These are phyloP conservation scores for Microsporum audouinii DNA, from an alignment of 2,329 filamentous ascomycete species.

Conservation along the genomic window DNA sequence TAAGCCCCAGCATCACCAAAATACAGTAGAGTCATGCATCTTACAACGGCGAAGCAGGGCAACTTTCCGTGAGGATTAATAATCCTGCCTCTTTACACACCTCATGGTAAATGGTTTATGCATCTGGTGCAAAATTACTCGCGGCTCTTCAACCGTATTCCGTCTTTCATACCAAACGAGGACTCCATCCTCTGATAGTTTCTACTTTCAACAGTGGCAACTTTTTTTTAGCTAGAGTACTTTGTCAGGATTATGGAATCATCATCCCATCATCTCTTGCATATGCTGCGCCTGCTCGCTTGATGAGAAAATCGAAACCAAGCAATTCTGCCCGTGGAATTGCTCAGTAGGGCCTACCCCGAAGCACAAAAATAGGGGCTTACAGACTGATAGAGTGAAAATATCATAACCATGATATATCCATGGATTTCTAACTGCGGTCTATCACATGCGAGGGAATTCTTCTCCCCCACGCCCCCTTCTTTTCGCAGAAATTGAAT, in stretches of 20 bases:
- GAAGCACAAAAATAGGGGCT: constrained; percentile 11
- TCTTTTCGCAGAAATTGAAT: too few relatives aligned
- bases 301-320: neutral
- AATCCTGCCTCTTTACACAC: neutral
- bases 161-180: neutral
- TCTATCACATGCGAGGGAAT: too few relatives aligned
- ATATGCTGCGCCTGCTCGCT: neutral
- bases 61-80: neutral
- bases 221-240: neutral
- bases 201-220: neutral
- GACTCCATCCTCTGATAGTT: neutral
- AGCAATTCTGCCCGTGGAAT: neutral
- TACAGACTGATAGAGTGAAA: neutral
- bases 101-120: too few relatives aligned
- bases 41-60: neutral
- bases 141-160: neutral
- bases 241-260: neutral
- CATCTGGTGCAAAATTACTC: neutral
- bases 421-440: too few relatives aligned
- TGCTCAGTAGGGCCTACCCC: constrained; percentile 14
- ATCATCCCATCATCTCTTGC: neutral
- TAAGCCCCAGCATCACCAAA: neutral
- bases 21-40: neutral
- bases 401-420: too few relatives aligned
- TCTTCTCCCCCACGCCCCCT: too few relatives aligned